These are phyloP conservation scores for Penicillium freii DNA, from an alignment of 2,329 filamentous ascomycete genomes.

Conservation along the genomic window DNA sequence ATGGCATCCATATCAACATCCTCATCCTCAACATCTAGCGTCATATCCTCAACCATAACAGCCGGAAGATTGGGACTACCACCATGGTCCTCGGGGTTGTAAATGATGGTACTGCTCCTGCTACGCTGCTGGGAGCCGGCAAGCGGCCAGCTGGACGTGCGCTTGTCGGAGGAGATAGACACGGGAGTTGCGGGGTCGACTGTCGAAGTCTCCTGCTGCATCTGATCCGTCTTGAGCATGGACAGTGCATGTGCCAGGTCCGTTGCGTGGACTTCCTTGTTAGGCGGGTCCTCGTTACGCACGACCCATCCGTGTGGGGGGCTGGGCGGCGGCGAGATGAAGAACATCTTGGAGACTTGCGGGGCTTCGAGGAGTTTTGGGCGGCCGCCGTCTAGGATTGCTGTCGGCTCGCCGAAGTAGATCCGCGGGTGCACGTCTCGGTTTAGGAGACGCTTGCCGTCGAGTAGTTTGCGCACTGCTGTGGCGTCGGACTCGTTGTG, in stretches of 20 bases:
- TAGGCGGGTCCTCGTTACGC: slow-evolving; percentile 62
- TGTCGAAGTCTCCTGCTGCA: slow-evolving; percentile 5
- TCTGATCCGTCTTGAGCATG: slow-evolving; percentile 43
- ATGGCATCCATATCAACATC: slow-evolving; percentile 48
- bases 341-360: slow-evolving; percentile 62
- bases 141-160: slow-evolving; percentile 33
- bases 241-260: slow-evolving; percentile 59
- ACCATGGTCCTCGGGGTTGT: slow-evolving; percentile 62
- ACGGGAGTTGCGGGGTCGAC: slow-evolving; percentile 37
- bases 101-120: slow-evolving; percentile 61
- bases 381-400: slow-evolving; percentile 40
- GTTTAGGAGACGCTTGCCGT: slow-evolving; percentile 36
- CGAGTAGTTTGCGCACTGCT: slow-evolving; percentile 44
- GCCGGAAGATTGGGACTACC: slow-evolving; percentile 59
- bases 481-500: slow-evolving; percentile 43
- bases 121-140: slow-evolving; percentile 37
- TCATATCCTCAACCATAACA: slow-evolving; percentile 64
- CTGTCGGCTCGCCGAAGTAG: slow-evolving; percentile 56
- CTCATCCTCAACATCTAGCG: slow-evolving; percentile 41
- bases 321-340: slow-evolving; percentile 63
- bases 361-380: slow-evolving; percentile 55
- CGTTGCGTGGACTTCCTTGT: slow-evolving; percentile 63
- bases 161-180: slow-evolving; percentile 35
- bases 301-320: slow-evolving; percentile 66
- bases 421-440: slow-evolving; percentile 40